A percentile compares a stretch with the other conserved stretches of the same genome.
phyloP scores from a whole-genome alignment of 108 stramenopile species.

The Skeletonema grethae region DNA sequence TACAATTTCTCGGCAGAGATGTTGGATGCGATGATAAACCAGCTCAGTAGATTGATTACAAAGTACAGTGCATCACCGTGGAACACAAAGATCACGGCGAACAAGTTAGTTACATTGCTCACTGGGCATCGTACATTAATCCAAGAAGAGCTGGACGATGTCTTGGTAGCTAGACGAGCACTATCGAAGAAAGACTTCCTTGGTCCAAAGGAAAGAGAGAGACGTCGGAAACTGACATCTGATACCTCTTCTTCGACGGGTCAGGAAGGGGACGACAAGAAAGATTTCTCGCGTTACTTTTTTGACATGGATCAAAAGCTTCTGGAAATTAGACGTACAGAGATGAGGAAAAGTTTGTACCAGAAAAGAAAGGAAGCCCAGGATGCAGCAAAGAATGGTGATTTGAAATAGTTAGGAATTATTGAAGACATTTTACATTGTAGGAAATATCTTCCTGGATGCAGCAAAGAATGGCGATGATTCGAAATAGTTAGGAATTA shows the following conservation, averaged over 20 bases:
- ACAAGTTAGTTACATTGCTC: slow-evolving; percentile 24
- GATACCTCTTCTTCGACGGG: too few relatives aligned
- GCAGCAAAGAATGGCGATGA: neutral
- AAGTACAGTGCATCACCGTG: slow-evolving; percentile 33
- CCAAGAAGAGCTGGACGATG: slow-evolving; percentile 34
- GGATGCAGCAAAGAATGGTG: neutral
- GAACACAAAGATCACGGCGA: slow-evolving; percentile 25
- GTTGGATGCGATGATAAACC: slow-evolving; percentile 31
- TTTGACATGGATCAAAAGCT: slow-evolving; percentile 4
- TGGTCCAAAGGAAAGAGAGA: slow-evolving; percentile 15
- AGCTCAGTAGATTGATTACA: slow-evolving; percentile 31
- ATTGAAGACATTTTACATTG: too few relatives aligned
- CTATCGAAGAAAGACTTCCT: slow-evolving; percentile 32
- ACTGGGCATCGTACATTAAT: slow-evolving; percentile 18
- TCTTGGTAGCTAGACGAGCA: slow-evolving; percentile 22
- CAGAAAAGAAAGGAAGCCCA: neutral
- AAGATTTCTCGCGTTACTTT: neutral
- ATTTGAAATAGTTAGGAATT: too few relatives aligned
- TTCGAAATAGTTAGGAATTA: too few relatives aligned
- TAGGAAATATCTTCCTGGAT: neutral
- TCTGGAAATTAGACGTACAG: neutral
- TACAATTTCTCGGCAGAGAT: slow-evolving; percentile 12
- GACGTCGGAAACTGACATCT: neutral
- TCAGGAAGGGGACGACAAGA: neutral
- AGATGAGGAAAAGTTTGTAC: neutral